Evolutionary conservation across 805 yeast species (phyloP).

Genomic region (Metschnikowia peoriensis): DNA sequence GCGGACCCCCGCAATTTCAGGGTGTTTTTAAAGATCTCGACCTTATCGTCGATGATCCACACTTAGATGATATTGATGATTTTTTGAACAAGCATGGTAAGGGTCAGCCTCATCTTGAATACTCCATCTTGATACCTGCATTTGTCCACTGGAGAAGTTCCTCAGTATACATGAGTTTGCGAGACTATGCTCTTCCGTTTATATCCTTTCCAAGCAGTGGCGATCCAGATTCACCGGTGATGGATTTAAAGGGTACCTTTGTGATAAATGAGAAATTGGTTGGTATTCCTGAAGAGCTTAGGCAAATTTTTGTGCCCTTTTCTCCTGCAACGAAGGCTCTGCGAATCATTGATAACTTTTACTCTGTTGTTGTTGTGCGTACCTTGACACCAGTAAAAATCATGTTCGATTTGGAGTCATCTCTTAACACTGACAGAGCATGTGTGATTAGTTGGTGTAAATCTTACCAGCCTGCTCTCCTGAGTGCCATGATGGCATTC

Average conservation of each 20-base stretch:
- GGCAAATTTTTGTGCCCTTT: constrained; percentile 55
- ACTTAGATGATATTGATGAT: constrained; percentile 34
- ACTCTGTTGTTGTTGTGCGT: constrained; percentile 56
- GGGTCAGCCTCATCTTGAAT: constrained; percentile 53
- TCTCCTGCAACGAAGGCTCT: constrained; percentile 43
- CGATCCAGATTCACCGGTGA: constrained; percentile 24
- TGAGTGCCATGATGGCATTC: constrained; percentile 44
- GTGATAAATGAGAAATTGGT: constrained; percentile 58
- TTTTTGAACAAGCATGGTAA: constrained; percentile 38
- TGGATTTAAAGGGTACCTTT: constrained; percentile 42
- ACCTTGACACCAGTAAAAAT: constrained; percentile 64
- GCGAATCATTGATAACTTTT: constrained; percentile 43
- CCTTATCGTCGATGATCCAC: constrained; percentile 26
- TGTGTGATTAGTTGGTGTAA: constrained; percentile 64
- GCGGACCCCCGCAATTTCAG: constrained; percentile 35
- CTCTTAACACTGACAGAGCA: constrained; percentile 44
- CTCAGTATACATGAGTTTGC: constrained; percentile 15
- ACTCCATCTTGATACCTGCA: constrained; percentile 55
- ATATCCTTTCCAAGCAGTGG: constrained; percentile 45
- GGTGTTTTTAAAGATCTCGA: constrained; percentile 31
- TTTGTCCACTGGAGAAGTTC: constrained; percentile 35
- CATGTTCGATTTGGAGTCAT: constrained; percentile 47
- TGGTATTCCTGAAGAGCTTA: constrained; percentile 40
- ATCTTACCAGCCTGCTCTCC: constrained; percentile 58
- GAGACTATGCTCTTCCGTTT: constrained; percentile 46